phyloP scores from a whole-genome alignment of 805 yeast genomes.

The Kurtzmaniella fragi region DNA sequence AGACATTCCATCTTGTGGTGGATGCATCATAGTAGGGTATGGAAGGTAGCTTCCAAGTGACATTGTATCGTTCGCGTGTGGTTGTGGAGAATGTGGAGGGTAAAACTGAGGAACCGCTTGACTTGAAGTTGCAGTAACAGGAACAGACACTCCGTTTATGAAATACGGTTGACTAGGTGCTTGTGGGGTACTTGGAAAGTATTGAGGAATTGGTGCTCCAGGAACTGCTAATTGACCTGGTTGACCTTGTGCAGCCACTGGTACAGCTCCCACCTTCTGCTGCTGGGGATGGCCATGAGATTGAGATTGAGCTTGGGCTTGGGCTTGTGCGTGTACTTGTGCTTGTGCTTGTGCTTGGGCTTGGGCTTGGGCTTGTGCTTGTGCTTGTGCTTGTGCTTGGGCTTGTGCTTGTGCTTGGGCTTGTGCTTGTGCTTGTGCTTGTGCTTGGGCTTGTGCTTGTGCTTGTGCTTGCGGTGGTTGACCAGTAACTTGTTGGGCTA shows the following conservation, averaged over 20 bases:
- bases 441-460: conserved; percentile 27
- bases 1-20: background rate
- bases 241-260: conserved; percentile 5
- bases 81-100: conserved; percentile 4
- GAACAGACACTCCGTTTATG: background rate
- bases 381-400: conserved; percentile 1
- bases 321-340: conserved; percentile 12
- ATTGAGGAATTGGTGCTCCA: background rate
- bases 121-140: background rate
- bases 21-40: conserved; percentile 3
- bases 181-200: background rate
- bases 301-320: conserved; percentile 6
- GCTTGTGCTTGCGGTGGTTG: conserved; percentile 32
- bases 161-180: background rate
- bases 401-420: conserved; percentile 5
- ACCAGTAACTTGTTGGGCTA: conserved; percentile 20
- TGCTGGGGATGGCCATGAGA: conserved; percentile 2
- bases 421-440: conserved; percentile 28
- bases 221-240: background rate
- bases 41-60: conserved; percentile 5
- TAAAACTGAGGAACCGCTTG: background rate
- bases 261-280: conserved; percentile 2
- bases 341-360: conserved; percentile 11
- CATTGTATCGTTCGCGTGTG: background rate
- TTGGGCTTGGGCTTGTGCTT: conserved; percentile 4